Percentiles rank a stretch among this genome's conserved stretches.
These are phyloP conservation scores for Lachancea lanzarotensis DNA, from an alignment of 805 yeast species.

Conservation along the genomic window DNA sequence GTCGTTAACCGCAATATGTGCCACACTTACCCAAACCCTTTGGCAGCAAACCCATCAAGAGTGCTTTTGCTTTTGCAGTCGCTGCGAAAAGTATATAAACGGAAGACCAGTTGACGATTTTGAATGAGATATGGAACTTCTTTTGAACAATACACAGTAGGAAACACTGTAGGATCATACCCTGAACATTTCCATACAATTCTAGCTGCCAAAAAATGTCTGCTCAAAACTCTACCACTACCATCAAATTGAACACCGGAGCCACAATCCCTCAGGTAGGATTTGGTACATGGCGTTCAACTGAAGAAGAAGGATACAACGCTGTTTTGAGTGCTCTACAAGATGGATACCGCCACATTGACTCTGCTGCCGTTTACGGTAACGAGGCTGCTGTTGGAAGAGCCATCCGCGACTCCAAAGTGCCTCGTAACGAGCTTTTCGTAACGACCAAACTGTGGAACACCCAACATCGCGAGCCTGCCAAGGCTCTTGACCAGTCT, in stretches of 20 bases:
- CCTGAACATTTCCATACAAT: background rate
- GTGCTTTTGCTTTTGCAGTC: background rate
- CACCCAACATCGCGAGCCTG: constrained; percentile 44
- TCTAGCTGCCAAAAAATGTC: background rate
- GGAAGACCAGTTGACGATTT: background rate
- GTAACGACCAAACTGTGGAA: constrained; percentile 69
- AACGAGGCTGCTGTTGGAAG: constrained; percentile 63
- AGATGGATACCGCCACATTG: constrained; percentile 69
- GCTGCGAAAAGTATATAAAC: background rate
- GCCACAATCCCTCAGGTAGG: constrained; percentile 59
- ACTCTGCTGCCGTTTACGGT: constrained; percentile 63
- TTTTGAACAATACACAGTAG: too few relatives aligned
- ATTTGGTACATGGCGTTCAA: constrained; percentile 67
- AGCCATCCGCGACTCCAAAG: constrained; percentile 50
- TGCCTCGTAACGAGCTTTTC: constrained; percentile 59
- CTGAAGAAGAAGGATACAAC: constrained; percentile 47
- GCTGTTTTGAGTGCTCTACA: constrained; percentile 58
- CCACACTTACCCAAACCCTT: background rate
- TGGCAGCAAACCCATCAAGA: background rate
- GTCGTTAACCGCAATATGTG: background rate
- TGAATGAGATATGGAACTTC: background rate
- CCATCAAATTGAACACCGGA: constrained; percentile 53
- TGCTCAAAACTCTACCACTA: constrained; percentile 15
- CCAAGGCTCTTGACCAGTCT: constrained; percentile 49
- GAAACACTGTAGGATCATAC: too few relatives aligned